Evolutionary conservation across 371 early-diverging fungal species (phyloP).

Genomic region (Mortierella sp.): DNA sequence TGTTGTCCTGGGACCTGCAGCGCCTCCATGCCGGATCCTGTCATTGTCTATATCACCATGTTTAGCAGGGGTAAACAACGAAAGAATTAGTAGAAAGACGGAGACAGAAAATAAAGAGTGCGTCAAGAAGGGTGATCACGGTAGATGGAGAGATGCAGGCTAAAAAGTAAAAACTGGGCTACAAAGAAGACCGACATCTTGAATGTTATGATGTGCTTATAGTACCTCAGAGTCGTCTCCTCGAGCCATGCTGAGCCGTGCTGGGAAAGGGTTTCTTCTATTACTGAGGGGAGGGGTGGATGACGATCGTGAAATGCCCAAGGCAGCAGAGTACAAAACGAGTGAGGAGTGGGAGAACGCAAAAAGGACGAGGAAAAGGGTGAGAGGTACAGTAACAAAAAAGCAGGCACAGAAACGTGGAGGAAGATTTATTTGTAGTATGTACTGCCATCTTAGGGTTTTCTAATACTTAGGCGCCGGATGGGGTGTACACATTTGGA

Average conservation of each 20-base stretch:
- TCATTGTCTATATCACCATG: not conserved
- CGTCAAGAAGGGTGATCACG: not conserved
- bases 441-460: not conserved
- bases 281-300: not conserved
- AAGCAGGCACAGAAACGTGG: too few relatives aligned
- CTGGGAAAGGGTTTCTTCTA: not conserved
- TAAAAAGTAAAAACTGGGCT: too few relatives aligned
- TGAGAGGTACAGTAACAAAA: not conserved
- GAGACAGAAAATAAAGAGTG: not conserved
- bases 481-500: not conserved
- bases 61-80: not conserved
- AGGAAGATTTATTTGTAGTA: too few relatives aligned
- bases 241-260: constrained; percentile 21
- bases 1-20: constrained; percentile 42
- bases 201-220: too few relatives aligned
- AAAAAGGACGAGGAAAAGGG: not conserved
- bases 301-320: too few relatives aligned
- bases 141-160: not conserved
- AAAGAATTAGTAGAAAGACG: too few relatives aligned
- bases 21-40: constrained; percentile 18
- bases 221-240: constrained; percentile 41
- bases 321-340: too few relatives aligned
- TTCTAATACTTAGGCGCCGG: too few relatives aligned
- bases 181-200: too few relatives aligned
- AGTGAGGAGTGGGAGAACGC: not conserved